Base-by-base conservation (phyloP, 768 basidiomycete genomes). In the Erythrobasidium yunnanense region DNA sequence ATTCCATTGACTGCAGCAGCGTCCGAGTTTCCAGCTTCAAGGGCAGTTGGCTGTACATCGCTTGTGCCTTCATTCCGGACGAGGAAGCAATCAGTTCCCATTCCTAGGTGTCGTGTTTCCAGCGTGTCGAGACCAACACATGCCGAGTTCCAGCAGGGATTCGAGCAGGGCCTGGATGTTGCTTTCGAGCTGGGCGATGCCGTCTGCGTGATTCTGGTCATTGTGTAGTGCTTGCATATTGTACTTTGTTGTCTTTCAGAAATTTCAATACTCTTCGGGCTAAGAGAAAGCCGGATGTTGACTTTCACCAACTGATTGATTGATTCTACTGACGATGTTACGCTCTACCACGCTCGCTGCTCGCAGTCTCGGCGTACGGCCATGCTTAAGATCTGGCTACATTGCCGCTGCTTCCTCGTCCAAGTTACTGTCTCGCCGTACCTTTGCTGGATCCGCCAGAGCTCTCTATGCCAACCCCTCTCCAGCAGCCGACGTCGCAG, bases 81-180 rank as follows among this genome's bases (percentile, higher is more conserved):
- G 25, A 30, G 2, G 23, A 18, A 6, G 35, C 30, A 17, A 13
- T 2, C 17, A 23, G 4, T 6, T 7, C 30, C 18, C 6, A 17
- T 29, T 55, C 54, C 17, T 33, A 13, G 54, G 13, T 4, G 35
- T 38, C 5, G 25, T 25, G 45, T 18, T n/a, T 7, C 22, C 33
- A 11, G 32, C 22, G 30, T 23, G 22, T 33, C 60, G 32, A 13
- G 13, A 33, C 60, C n/a, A 15, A 63, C 60, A 63, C 2, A 63
- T 35, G 22, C 60, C 60, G 6, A 63, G 47, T 27, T 63, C 60
- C 13, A 63, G 49, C 7, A 63, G 60, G 13, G 60, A 49, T 35
- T 63, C 60, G 46, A 63, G 49, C 49, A 63, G 32, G 4, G 45
- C 27, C 30, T 63, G 60, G 22, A 63, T 63, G 20, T 63, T 25